A percentile compares a stretch with the other conserved stretches of the same genome.
phyloP scores from a whole-genome alignment of 2,329 filamentous ascomycete genomes.

The Teratosphaeria viscida region DNA sequence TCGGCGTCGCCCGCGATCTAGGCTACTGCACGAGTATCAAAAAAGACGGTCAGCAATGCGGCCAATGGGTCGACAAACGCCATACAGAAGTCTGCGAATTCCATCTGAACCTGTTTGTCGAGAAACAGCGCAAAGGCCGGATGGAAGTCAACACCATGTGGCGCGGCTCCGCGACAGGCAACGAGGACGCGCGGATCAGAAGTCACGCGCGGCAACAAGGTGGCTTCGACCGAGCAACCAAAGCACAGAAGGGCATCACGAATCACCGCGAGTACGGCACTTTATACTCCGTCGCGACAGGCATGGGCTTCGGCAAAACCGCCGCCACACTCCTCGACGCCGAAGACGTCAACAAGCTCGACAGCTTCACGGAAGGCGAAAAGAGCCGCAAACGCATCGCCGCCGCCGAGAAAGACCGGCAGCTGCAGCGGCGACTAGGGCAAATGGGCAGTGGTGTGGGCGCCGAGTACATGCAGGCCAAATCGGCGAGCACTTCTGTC shows the following conservation, averaged over 20 bases:
- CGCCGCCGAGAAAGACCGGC: conserved; percentile 59
- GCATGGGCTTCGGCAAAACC: conserved; percentile 9
- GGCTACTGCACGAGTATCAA: conserved; percentile 79
- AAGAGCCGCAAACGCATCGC: conserved; percentile 54
- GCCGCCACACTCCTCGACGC: conserved; percentile 56
- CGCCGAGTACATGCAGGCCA: conserved; percentile 53
- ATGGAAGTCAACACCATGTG: conserved; percentile 69
- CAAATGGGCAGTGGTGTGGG: conserved; percentile 56
- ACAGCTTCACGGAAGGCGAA: conserved; percentile 46
- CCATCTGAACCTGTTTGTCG: conserved; percentile 73
- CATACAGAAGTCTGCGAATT: conserved; percentile 89
- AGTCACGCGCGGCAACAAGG: conserved; percentile 5
- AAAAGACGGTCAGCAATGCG: conserved; percentile 73
- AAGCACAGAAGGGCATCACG: conserved; percentile 38
- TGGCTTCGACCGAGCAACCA: conserved; percentile 8
- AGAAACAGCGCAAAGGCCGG: conserved; percentile 56
- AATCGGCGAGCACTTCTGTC: conserved; percentile 6
- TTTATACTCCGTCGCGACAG: conserved; percentile 32
- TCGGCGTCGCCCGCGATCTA: conserved; percentile 74
- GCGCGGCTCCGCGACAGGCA: conserved; percentile 6
- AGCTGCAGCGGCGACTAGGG: conserved; percentile 59
- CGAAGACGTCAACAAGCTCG: conserved; percentile 47
- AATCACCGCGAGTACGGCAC: conserved; percentile 46
- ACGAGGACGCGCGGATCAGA: background rate
- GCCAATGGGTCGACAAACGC: conserved; percentile 74